Base-by-base conservation (phyloP, 768 basidiomycete species). In the Suillus tomentosus region DNA sequence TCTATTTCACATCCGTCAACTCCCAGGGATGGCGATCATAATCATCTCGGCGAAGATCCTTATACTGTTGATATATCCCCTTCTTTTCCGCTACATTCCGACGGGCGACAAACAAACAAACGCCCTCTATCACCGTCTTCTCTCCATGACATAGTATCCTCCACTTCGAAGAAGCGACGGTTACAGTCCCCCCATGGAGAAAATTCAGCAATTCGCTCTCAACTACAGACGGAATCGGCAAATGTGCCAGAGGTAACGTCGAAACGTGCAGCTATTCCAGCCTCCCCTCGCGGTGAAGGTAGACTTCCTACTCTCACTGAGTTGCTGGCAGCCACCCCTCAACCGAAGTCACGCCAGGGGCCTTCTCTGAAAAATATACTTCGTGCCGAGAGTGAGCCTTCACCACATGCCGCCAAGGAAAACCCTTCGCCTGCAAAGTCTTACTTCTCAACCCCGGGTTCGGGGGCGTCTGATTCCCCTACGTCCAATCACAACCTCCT, bases 371-470 rank as follows among this genome's bases (percentile, higher is more conserved):
- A 58, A 37, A 11, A 42, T 19, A 19, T 58, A 27, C 24, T 58
- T 58, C 17, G 40, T 7, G 17, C 40, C 3, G 57, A 58, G 40
- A 58, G 57, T 19, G 57, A 31, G 27, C 57, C 57, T 42, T 40
- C 56, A 15, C 24, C 39, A 31, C 64, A 24, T 42, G 3, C 43
- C 22, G 45, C 50, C 40, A 62, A 65, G 53, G 69, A 69, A 45
- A 63, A 65, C 59, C 71, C 74, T 22, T 76, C 75, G 36, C 76
- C 78, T 24, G 63, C 73, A 24, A 79, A 76, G 65, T 79, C 77
- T 7, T 74, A 75, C 65, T 75, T 78, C 66, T 78, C 79, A 42
- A 75, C 77, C 5, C 76, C 77, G 8, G 79, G 77, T 31, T 80
- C 79, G n/a, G 74, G 72, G 43, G 62, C 69, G 19, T 66, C 65